Base-by-base conservation (phyloP, 1,284 basidiomycete genomes). In the Rhizoctonia solani region DNA sequence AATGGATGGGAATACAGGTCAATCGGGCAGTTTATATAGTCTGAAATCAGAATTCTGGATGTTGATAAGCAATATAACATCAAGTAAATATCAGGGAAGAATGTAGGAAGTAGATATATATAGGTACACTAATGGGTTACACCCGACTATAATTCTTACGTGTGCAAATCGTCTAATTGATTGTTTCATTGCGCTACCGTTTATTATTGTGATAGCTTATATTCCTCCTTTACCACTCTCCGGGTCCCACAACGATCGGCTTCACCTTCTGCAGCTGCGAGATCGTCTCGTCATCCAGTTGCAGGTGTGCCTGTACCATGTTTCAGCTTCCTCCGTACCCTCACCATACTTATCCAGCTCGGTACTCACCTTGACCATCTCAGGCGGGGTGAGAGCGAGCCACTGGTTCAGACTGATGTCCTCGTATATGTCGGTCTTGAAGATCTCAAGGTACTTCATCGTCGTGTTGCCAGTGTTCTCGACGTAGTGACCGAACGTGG, bases 401-500 rank as follows among this genome's bases (percentile, higher is more conserved):
- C 53, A 54, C 32, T 54, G 53, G 32, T 54, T 54, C 6, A 54
- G 53, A 13, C 32, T 37, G 53, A 54, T 54, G 23, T 54, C 53
- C 53, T 54, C 53, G 23, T 54, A 54, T 2, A 37, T 39, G 13
- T 54, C 34, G 19, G 53, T 21, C 29, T 54, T 54, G 53, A 54
- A 54, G 29, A 54, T 54, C 34, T 54, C 53, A 16, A 54, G 34
- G 32, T 37, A 54, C 34, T 19, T 37, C 53, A 54, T 34, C 30
- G 53, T 54, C n/a, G 30, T 37, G 34, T 54, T 54, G 5, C 53
- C 53, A 13, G 23, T 54, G 53, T 54, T 54, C 53, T 39, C 53
- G 53, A 54, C 53, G 32, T 54, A 54, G 34, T 54, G 53, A 21
- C 53, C 53, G 13, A 54, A 54, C 9, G 53, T 34, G 21, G 53